Evolutionary conservation across 257 asterid species (phyloP).

Genomic region (Solanum appendiculatum): DNA sequence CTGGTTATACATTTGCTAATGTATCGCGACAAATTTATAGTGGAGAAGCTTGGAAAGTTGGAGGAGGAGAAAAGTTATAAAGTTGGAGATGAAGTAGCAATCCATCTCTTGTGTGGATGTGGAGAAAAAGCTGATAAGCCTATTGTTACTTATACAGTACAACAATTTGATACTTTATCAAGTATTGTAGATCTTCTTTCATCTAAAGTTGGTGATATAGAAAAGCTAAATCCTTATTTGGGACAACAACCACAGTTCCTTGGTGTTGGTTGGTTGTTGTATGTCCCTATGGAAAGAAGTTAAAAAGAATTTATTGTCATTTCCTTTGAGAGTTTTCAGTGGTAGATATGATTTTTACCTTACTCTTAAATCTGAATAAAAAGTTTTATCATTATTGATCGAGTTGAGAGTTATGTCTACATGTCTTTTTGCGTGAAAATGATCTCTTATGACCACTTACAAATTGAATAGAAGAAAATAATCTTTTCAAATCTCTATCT

Average conservation of each 20-base stretch:
- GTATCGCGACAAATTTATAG: slow-evolving; percentile 38
- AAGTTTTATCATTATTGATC: neutral
- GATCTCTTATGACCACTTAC: neutral
- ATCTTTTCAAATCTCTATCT: neutral
- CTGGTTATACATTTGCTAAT: slow-evolving; percentile 22
- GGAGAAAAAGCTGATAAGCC: slow-evolving; percentile 31
- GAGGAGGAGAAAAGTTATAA: slow-evolving; percentile 15
- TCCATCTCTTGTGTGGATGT: slow-evolving; percentile 70
- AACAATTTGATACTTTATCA: slow-evolving; percentile 46
- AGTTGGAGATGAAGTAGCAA: slow-evolving; percentile 12
- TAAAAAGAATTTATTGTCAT: slow-evolving; percentile 6
- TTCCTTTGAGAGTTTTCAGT: neutral
- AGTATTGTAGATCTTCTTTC: slow-evolving; percentile 29
- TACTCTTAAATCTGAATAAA: neutral
- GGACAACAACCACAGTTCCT: slow-evolving; percentile 21
- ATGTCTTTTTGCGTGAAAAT: neutral
- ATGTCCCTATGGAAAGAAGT: slow-evolving; percentile 47
- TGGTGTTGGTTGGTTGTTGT: slow-evolving; percentile 49
- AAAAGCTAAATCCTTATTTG: slow-evolving; percentile 42
- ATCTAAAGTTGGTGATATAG: slow-evolving; percentile 33
- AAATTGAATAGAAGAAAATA: neutral
- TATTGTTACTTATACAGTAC: slow-evolving; percentile 69
- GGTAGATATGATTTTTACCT: neutral
- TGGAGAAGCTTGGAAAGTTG: slow-evolving; percentile 47
- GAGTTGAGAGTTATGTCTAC: neutral